Percentiles rank a stretch among this genome's conserved stretches.
Evolutionary conservation across 768 basidiomycete genomes (phyloP).

Genomic region (Tulasnella sp.): DNA sequence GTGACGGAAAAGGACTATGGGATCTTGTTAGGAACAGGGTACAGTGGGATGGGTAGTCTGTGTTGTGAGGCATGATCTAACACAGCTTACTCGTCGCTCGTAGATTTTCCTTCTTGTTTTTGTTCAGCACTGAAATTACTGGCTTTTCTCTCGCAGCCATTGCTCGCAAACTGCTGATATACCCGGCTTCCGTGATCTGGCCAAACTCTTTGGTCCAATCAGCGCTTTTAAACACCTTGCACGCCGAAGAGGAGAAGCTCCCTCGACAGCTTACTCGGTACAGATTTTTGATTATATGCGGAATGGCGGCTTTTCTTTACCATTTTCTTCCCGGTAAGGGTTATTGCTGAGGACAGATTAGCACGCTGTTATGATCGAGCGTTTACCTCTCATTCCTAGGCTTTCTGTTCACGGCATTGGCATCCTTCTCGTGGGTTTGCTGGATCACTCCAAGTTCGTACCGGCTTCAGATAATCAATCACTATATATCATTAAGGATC

Average conservation of each 20-base stretch:
- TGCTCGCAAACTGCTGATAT: conserved; percentile 84
- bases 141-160: conserved; percentile 92
- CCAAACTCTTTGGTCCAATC: conserved; percentile 90
- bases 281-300: conserved; percentile 73
- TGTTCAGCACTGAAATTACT: conserved; percentile 85
- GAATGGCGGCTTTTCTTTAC: conserved; percentile 67
- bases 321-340: conserved; percentile 84
- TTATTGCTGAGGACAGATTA: background rate
- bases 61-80: background rate
- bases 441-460: conserved; percentile 58
- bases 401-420: conserved; percentile 87
- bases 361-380: too few relatives aligned
- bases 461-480: background rate
- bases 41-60: conserved; percentile 16
- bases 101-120: conserved; percentile 66
- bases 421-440: conserved; percentile 84
- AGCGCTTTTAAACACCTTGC: conserved; percentile 92
- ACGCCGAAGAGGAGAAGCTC: conserved; percentile 79
- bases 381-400: conserved; percentile 45
- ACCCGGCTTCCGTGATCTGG: conserved; percentile 99
- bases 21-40: conserved; percentile 62
- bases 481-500: background rate
- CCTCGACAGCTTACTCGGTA: conserved; percentile 57
- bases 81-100: background rate
- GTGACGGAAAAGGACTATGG: conserved; percentile 75